A percentile compares a stretch with the other conserved stretches of the same genome.
Conservation (phyloP, 768 basidiomycete genomes). For the Auricularia auricula-judae region DNA sequence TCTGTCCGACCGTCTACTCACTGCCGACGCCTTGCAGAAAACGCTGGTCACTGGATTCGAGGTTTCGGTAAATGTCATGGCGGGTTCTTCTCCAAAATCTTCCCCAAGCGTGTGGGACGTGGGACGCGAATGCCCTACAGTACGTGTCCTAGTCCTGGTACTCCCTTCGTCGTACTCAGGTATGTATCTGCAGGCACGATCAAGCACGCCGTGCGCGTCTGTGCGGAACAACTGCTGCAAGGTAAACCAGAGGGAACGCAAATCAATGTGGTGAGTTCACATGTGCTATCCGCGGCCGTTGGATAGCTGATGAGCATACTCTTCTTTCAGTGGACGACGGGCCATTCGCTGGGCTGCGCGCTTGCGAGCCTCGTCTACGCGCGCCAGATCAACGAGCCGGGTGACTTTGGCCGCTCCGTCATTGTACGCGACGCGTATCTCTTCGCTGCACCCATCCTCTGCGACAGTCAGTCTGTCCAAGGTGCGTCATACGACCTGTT, state of each 20-base stretch:
- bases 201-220: conserved; percentile 8
- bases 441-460: conserved; percentile 12
- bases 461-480: conserved; percentile 11
- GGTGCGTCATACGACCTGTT: not conserved
- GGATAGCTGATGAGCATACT: too few species aligned
- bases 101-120: conserved; percentile 6
- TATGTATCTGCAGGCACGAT: conserved; percentile 4
- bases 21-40: conserved; percentile 1
- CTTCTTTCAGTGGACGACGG: conserved; percentile 8
- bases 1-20: conserved; percentile 3
- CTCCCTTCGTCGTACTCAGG: not conserved
- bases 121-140: conserved; percentile 12
- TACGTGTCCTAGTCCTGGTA: not conserved
- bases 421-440: conserved; percentile 11
- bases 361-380: conserved; percentile 12
- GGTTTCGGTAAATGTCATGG: conserved; percentile 11
- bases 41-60: conserved; percentile 10
- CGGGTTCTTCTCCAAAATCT: conserved; percentile 10
- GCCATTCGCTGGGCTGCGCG: conserved; percentile 12
- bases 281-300: not conserved
- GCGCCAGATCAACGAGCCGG: conserved; percentile 9
- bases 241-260: conserved; percentile 7
- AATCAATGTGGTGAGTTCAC: conserved; percentile 6
- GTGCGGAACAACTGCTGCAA: conserved; percentile 6
- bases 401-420: conserved; percentile 7